Conservation (phyloP, 257 asterid species). For the Hygrophila difformis region DNA sequence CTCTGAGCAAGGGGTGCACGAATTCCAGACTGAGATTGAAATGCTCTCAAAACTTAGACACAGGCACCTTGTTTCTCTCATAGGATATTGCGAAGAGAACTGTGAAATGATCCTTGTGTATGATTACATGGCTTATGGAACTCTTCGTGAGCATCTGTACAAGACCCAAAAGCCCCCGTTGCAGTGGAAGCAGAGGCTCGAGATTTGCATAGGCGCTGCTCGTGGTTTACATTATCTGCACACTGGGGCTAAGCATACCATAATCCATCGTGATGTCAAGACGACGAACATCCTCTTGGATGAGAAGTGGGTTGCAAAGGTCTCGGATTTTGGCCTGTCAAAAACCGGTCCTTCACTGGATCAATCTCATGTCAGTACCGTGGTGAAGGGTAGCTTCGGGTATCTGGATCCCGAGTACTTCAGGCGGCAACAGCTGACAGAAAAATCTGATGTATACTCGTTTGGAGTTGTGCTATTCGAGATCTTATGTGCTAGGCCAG, state of each 20-base stretch:
- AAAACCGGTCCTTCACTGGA: constrained; percentile 86
- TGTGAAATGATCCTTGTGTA: constrained; percentile 87
- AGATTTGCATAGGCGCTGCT: constrained; percentile 83
- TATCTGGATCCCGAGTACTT: constrained; percentile 88
- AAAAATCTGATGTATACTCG: constrained; percentile 78
- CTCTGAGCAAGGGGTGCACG: constrained; percentile 81
- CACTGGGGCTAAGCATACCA: constrained; percentile 83
- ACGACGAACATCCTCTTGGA: constrained; percentile 88
- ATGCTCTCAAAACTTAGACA: constrained; percentile 94
- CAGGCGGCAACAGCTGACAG: constrained; percentile 78
- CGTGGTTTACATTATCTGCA: constrained; percentile 87
- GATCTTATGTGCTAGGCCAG: constrained; percentile 82
- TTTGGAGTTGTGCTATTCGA: constrained; percentile 75
- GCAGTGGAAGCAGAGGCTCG: constrained; percentile 92
- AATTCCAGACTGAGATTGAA: constrained; percentile 88
- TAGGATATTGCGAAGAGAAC: constrained; percentile 87
- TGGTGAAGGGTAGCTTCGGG: constrained; percentile 83
- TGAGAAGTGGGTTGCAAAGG: constrained; percentile 90
- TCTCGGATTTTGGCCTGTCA: constrained; percentile 81
- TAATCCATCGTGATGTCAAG: constrained; percentile 88
- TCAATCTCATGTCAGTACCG: constrained; percentile 85
- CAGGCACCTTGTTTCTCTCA: constrained; percentile 79
- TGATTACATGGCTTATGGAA: constrained; percentile 85
- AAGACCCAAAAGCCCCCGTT: constrained; percentile 80
- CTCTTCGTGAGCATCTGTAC: constrained; percentile 83